These are phyloP conservation scores for Pythium rhizo-oryzae DNA, from an alignment of 352 stramenopile species.

Conservation along the genomic window DNA sequence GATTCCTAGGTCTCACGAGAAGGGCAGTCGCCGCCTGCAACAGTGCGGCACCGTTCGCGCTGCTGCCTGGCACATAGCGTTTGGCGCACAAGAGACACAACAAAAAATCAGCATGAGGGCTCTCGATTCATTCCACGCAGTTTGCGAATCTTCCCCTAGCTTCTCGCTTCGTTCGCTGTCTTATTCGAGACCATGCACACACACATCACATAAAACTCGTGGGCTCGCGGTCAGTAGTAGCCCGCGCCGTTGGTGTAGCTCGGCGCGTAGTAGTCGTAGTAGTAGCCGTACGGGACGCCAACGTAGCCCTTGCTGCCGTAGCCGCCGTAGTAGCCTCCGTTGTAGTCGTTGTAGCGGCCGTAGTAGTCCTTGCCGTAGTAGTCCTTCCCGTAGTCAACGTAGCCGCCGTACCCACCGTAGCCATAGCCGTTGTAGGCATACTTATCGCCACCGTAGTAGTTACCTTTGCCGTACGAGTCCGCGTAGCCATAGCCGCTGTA, in stretches of 20 bases:
- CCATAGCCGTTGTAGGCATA: neutral
- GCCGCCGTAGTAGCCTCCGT: slow-evolving; percentile 10
- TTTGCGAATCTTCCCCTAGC: too few relatives aligned
- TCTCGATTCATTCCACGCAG: too few relatives aligned
- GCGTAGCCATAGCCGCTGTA: neutral
- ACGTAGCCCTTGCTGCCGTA: slow-evolving; percentile 3
- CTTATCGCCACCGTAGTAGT: neutral
- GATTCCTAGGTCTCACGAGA: neutral
- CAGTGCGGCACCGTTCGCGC: neutral
- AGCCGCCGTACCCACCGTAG: neutral
- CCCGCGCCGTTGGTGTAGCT: neutral
- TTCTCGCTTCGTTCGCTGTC: too few relatives aligned
- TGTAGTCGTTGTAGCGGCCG: too few relatives aligned
- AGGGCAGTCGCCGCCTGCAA: neutral
- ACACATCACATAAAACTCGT: too few relatives aligned
- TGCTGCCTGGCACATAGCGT: too few relatives aligned
- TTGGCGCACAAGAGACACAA: too few relatives aligned
- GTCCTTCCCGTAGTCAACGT: slow-evolving; percentile 1
- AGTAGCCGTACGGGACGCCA: neutral
- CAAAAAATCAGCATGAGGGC: too few relatives aligned
- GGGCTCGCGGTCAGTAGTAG: neutral
- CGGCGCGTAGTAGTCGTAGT: neutral
- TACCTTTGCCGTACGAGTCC: neutral
- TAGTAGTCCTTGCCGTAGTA: too few relatives aligned
- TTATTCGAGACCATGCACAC: too few relatives aligned